Evolutionary conservation across 75 land plant species (phyloP).

Genomic region (Larix kaempferi): DNA sequence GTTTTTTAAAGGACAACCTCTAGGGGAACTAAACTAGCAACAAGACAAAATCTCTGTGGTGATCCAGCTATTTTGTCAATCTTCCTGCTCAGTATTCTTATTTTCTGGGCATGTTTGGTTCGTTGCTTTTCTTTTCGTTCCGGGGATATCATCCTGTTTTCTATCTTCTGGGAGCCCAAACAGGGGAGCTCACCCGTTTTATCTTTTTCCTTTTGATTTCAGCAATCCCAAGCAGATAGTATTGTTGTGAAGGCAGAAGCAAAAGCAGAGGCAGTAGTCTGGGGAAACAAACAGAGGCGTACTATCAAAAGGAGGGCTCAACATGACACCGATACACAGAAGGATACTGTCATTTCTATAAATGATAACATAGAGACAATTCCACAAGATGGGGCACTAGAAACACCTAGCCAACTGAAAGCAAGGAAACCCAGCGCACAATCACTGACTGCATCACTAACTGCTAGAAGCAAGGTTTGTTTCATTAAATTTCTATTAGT

Average conservation of each 20-base stretch:
- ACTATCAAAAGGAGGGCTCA: not conserved
- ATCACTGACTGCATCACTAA: conserved; percentile 26
- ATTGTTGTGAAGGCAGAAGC: not conserved
- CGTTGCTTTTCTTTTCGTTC: too few relatives aligned
- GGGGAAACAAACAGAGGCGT: conserved; percentile 9
- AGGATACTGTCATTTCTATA: not conserved
- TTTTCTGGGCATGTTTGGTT: too few relatives aligned
- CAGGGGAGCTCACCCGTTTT: not conserved
- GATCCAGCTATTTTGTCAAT: not conserved
- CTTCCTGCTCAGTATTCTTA: too few relatives aligned
- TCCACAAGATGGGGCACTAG: not conserved
- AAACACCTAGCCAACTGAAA: not conserved
- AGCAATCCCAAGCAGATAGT: not conserved
- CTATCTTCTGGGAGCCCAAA: too few relatives aligned
- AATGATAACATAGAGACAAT: not conserved
- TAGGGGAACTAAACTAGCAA: too few relatives aligned
- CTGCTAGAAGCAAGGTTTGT: conserved; percentile 71
- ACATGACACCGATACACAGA: not conserved
- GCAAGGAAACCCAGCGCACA: not conserved
- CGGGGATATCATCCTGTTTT: too few relatives aligned
- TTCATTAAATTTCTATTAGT: too few relatives aligned
- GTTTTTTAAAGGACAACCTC: too few relatives aligned
- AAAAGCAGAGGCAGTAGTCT: conserved; percentile 5
- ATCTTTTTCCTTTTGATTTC: not conserved
- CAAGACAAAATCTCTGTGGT: too few relatives aligned